Percentiles rank a stretch among this genome's conserved stretches.
phyloP scores from a whole-genome alignment of 1,139 yeast genomes.

The Nakaseomyces nivariensis region DNA sequence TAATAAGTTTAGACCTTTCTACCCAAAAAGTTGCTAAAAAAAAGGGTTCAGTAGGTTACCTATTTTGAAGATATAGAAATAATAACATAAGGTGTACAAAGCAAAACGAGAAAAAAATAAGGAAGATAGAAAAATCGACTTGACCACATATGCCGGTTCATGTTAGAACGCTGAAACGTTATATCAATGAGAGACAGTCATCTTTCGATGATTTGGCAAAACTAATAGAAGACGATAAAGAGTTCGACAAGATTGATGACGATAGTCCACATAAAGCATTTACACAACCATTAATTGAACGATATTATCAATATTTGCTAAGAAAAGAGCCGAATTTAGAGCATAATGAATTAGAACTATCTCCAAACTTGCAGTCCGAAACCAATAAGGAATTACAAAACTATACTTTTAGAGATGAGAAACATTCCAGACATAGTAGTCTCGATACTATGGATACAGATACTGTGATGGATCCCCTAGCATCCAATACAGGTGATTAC shows the following conservation, averaged over 20 bases:
- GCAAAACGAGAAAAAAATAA: too few species aligned
- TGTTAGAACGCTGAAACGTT: slow-evolving; percentile 1
- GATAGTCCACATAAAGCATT: neutral
- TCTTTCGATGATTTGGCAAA: slow-evolving; percentile 1
- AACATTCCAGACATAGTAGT: neutral
- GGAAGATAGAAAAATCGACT: too few species aligned
- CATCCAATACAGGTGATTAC: neutral
- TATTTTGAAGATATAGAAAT: too few species aligned
- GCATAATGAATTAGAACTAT: neutral
- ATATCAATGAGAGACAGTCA: neutral
- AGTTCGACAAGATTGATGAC: neutral
- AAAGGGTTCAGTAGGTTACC: too few species aligned
- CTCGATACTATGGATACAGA: neutral
- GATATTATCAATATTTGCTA: neutral
- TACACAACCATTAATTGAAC: neutral
- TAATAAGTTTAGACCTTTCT: too few species aligned
- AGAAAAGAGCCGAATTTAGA: neutral
- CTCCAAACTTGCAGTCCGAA: neutral
- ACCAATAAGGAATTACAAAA: neutral
- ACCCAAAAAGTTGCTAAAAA: too few species aligned
- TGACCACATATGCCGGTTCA: neutral
- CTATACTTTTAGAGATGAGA: neutral
- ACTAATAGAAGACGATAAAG: slow-evolving; percentile 1
- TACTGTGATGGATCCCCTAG: neutral
- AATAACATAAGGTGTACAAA: too few species aligned